Conservation (phyloP, 345 rosid genomes). For the Eucalyptus sp. region DNA sequence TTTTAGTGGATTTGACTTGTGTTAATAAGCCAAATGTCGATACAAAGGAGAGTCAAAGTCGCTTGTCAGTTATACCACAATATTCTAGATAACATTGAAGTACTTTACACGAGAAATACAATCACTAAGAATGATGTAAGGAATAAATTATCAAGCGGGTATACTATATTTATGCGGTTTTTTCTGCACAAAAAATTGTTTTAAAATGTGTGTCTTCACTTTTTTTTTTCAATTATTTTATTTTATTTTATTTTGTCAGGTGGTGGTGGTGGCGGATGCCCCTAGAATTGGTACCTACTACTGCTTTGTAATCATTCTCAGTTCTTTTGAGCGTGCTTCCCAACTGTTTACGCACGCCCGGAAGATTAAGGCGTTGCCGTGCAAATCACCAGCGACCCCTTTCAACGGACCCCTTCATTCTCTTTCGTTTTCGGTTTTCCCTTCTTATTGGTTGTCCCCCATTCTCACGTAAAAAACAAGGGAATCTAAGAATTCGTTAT, state of each 20-base stretch:
- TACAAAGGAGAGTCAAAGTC: neutral
- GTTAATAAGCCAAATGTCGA: neutral
- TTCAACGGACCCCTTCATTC: neutral
- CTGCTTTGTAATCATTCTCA: neutral
- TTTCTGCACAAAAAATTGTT: neutral
- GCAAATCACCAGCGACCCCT: neutral
- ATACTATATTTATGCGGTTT: neutral
- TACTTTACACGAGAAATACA: neutral
- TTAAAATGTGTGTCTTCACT: neutral
- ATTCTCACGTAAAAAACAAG: neutral
- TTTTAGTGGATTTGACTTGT: neutral
- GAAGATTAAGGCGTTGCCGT: neutral
- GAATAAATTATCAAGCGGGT: neutral
- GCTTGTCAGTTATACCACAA: neutral
- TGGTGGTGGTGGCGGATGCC: neutral
- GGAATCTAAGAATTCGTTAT: too few relatives aligned
- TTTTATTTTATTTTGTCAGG: too few relatives aligned
- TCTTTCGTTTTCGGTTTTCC: too few relatives aligned
- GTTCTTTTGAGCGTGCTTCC: neutral
- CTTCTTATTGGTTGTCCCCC: neutral
- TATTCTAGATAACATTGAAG: neutral
- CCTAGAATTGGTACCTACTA: neutral
- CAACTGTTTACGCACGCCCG: neutral
- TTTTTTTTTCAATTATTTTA: neutral
- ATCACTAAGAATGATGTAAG: neutral